These are phyloP conservation scores for Vitis amurensis DNA, from an alignment of 164 flowering plant species.

Conservation along the genomic window DNA sequence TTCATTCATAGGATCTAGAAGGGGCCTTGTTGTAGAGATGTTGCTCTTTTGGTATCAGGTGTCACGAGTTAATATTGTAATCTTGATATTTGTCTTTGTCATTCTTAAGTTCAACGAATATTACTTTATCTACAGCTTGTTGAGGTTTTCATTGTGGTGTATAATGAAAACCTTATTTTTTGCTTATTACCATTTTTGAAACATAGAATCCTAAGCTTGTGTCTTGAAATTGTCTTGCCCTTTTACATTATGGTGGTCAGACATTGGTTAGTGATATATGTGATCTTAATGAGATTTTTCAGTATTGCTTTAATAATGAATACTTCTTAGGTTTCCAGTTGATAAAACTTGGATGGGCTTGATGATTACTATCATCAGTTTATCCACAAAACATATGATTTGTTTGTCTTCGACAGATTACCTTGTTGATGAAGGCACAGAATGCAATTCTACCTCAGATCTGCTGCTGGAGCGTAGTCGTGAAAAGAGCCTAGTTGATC, in stretches of 20 bases:
- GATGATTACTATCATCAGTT: background rate
- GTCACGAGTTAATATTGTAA: too few relatives aligned
- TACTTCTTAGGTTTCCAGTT: background rate
- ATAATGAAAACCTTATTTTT: background rate
- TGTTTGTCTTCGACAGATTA: conserved; percentile 56
- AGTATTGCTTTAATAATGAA: background rate
- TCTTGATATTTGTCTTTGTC: too few relatives aligned
- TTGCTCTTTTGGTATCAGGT: too few relatives aligned
- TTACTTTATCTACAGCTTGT: background rate
- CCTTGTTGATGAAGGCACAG: conserved; percentile 96
- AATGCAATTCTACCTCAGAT: conserved; percentile 86
- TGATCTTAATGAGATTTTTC: background rate
- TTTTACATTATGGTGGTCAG: background rate
- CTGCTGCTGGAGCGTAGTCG: conserved; percentile 85
- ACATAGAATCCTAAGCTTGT: background rate
- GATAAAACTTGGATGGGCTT: background rate
- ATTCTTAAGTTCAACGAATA: too few relatives aligned
- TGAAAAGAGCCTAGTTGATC: conserved; percentile 80
- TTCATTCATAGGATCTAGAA: too few relatives aligned
- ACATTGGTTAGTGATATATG: background rate
- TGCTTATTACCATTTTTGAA: background rate
- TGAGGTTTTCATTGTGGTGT: background rate
- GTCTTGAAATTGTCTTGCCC: background rate
- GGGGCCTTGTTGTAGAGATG: too few relatives aligned
- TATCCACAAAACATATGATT: conserved; percentile 2